Conservation (phyloP, 2,329 filamentous ascomycete genomes). For the Escovopsis sp. region DNA sequence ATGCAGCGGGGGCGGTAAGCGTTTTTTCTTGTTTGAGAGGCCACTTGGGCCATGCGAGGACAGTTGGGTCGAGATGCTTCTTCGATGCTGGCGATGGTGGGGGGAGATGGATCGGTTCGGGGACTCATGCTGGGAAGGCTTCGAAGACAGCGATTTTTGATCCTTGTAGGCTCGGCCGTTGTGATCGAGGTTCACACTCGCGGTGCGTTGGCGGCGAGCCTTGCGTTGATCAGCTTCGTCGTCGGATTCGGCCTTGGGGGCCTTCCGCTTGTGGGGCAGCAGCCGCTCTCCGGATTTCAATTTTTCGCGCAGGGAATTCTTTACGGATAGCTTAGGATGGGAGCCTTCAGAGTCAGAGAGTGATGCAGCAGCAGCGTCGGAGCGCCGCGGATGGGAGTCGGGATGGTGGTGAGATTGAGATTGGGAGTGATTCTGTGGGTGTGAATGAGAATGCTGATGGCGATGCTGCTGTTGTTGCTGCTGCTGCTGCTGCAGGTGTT, state of each 20-base stretch:
- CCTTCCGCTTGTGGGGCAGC: conserved; percentile 37
- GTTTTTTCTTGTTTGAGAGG: conserved; percentile 44
- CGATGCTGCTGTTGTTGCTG: background rate
- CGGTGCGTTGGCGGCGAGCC: conserved; percentile 36
- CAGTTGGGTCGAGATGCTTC: conserved; percentile 50
- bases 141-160: conserved; percentile 19
- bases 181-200: conserved; percentile 26
- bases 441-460: background rate
- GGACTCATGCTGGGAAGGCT: conserved; percentile 16
- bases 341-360: conserved; percentile 43
- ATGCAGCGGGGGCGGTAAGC: conserved; percentile 44
- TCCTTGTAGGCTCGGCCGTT: conserved; percentile 18
- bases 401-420: conserved; percentile 12
- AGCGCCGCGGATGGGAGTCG: conserved; percentile 16
- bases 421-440: too few relatives aligned
- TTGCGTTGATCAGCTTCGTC: conserved; percentile 42
- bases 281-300: conserved; percentile 32
- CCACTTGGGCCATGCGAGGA: conserved; percentile 40
- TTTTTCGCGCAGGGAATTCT: conserved; percentile 31
- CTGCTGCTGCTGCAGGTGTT: background rate
- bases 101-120: conserved; percentile 43
- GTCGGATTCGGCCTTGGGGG: conserved; percentile 39
- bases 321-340: conserved; percentile 27
- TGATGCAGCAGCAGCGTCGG: conserved; percentile 26
- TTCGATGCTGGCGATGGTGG: conserved; percentile 40